These are phyloP conservation scores for Hypsizygus marmoreus DNA, from an alignment of 768 basidiomycete species.

Conservation along the genomic window DNA sequence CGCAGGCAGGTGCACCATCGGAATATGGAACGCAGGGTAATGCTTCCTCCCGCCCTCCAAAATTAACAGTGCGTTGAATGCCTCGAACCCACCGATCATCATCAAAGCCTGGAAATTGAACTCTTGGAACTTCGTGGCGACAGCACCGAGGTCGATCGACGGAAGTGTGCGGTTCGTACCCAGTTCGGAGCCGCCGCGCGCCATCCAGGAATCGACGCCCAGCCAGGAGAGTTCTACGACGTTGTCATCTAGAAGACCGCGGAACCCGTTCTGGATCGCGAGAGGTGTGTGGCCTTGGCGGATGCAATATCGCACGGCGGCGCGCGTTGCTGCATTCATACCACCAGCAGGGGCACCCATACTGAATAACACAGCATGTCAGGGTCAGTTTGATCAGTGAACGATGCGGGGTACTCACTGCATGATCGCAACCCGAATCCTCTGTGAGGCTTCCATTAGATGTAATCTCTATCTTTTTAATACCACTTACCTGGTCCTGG, in stretches of 20 bases:
- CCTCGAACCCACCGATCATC: slow-evolving; percentile 96
- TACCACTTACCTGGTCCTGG: slow-evolving; percentile 42
- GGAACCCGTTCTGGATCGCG: slow-evolving; percentile 94
- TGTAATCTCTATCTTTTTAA: background rate
- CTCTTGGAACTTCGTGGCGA: slow-evolving; percentile 91
- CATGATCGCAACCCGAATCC: slow-evolving; percentile 80
- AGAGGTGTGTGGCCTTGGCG: slow-evolving; percentile 92
- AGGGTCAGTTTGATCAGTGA: background rate
- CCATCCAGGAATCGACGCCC: slow-evolving; percentile 94
- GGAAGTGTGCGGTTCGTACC: slow-evolving; percentile 94
- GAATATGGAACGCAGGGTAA: slow-evolving; percentile 93
- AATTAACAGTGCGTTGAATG: slow-evolving; percentile 76
- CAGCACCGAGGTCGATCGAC: slow-evolving; percentile 79
- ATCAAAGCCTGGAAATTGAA: slow-evolving; percentile 77
- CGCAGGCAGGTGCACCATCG: slow-evolving; percentile 94
- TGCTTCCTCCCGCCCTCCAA: slow-evolving; percentile 78
- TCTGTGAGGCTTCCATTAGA: slow-evolving; percentile 38
- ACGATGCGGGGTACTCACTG: slow-evolving; percentile 59
- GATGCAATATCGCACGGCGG: slow-evolving; percentile 91
- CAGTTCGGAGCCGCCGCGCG: slow-evolving; percentile 95
- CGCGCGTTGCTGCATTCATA: slow-evolving; percentile 97
- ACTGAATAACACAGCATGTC: slow-evolving; percentile 40
- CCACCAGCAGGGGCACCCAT: slow-evolving; percentile 98
- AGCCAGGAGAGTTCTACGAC: slow-evolving; percentile 91
- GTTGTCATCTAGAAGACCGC: slow-evolving; percentile 88